Base-by-base conservation (phyloP, 2,329 filamentous ascomycete genomes). In the Monilinia vaccinii-corymbosi region DNA sequence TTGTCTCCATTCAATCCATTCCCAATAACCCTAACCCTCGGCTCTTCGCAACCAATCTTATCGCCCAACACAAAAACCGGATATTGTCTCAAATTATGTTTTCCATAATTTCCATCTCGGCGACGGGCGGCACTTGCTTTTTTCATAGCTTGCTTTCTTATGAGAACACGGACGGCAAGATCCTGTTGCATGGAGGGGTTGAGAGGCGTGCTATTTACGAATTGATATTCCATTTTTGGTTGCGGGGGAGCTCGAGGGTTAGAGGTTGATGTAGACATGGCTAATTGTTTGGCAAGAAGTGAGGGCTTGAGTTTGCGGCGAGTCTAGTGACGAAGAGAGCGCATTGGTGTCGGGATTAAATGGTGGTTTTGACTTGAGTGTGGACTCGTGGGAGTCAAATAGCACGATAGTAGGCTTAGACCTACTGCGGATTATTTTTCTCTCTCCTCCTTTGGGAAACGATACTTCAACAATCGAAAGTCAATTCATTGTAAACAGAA, bases 131-230 rank as follows among this genome's bases (percentile, higher is more conserved):
- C 65, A 31, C 68, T 72, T 5, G 71, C 70, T 60, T 73, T 73
- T 58, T 69, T 72, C 73, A 75, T 75, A 14, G 73, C 73, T 62
- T 74, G 73, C 62, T 72, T 73, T 7, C 73, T 67, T 32, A 75
- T 75, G 25, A 72, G 49, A 18, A 63, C 61, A 40, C 68, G 65
- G 32, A 67, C 63, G n/a, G 53, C 44, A 14, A 65, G 56, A 53
- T 66, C 64, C 50, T 65, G 63, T n/a, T 64, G 65, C 7, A 66
- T 60, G 4, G 58, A 58, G 8, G 67, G 66, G 38, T 61, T 61
- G n/a, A 60, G 45, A 40, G 68, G 50, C 3, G 67, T 67, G 32
- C 66, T 68, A 53, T 69, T 68, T 61, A 68, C 64, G 60, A 69
- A 68, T 55, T 68, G 66, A 46, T 68, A 68, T 50, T 67, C 65